These are phyloP conservation scores for Heritiera fomes DNA, from an alignment of 345 rosid genomes.

Conservation along the genomic window DNA sequence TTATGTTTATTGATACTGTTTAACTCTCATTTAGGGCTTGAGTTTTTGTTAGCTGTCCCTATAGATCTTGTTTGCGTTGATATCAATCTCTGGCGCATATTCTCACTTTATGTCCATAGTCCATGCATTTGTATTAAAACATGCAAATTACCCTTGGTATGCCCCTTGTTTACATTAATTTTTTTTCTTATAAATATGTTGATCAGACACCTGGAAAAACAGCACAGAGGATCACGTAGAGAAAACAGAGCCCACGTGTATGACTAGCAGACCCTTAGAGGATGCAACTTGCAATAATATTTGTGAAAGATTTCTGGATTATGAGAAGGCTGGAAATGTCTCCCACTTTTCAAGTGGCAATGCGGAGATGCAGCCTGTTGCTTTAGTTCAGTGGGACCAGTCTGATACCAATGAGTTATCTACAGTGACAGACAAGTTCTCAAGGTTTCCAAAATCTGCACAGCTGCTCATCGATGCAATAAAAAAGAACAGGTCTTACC, in stretches of 20 bases:
- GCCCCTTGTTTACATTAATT: neutral
- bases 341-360: conserved; percentile 29
- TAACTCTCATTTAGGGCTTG: neutral
- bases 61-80: neutral
- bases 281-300: conserved; percentile 35
- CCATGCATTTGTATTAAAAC: neutral
- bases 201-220: conserved; percentile 34
- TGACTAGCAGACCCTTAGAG: conserved; percentile 22
- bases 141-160: conserved; percentile 9
- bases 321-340: conserved; percentile 32
- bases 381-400: conserved; percentile 28
- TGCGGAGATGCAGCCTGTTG: conserved; percentile 33
- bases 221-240: conserved; percentile 31
- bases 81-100: neutral
- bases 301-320: conserved; percentile 45
- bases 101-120: neutral
- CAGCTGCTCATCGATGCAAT: conserved; percentile 68
- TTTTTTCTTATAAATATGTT: conserved; percentile 11
- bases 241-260: conserved; percentile 40
- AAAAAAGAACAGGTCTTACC: conserved; percentile 78
- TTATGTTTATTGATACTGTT: neutral
- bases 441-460: conserved; percentile 73
- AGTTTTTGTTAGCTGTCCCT: neutral
- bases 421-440: conserved; percentile 28
- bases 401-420: conserved; percentile 37